These are phyloP conservation scores for Ceratorhiza oryzae-sativae DNA, from an alignment of 1,284 basidiomycete species.

Conservation along the genomic window DNA sequence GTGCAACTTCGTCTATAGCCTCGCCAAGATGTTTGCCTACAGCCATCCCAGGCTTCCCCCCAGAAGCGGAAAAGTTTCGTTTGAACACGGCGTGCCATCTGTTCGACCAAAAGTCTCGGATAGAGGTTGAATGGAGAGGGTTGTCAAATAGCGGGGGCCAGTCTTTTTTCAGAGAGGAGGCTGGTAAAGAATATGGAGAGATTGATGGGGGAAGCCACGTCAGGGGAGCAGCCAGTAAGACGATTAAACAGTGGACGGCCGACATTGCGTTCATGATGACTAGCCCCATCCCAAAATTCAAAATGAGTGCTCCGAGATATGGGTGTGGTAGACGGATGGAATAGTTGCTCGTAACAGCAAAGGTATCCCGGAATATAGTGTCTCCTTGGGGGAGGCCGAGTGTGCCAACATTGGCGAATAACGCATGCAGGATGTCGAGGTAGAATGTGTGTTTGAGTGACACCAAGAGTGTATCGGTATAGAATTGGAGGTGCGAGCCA, in stretches of 20 bases:
- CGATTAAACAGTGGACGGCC: background rate
- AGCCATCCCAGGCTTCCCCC: constrained; percentile 7
- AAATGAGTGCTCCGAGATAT: background rate
- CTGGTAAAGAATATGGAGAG: background rate
- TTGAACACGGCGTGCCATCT: constrained; percentile 42
- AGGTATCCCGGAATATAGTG: constrained; percentile 14
- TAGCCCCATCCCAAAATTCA: background rate
- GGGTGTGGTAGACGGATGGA: constrained; percentile 6
- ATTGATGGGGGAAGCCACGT: constrained; percentile 19
- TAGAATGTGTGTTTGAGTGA: background rate
- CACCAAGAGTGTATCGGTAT: background rate
- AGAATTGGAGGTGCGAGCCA: constrained; percentile 14
- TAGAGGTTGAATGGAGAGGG: constrained; percentile 34
- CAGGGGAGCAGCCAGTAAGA: constrained; percentile 6
- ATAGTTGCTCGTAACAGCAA: constrained; percentile 3
- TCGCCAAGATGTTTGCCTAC: background rate
- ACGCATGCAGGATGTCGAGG: background rate
- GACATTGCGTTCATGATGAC: constrained; percentile 3
- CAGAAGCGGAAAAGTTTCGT: constrained; percentile 23
- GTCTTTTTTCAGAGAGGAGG: constrained; percentile 40
- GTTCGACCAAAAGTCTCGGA: constrained; percentile 44
- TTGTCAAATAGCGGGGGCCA: constrained; percentile 40
- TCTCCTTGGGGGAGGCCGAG: background rate
- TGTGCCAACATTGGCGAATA: constrained; percentile 10
- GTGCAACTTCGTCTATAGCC: background rate